Evolutionary conservation across 202 grass and related monocot genomes (phyloP).

Genomic region (Elaeis oleifera): DNA sequence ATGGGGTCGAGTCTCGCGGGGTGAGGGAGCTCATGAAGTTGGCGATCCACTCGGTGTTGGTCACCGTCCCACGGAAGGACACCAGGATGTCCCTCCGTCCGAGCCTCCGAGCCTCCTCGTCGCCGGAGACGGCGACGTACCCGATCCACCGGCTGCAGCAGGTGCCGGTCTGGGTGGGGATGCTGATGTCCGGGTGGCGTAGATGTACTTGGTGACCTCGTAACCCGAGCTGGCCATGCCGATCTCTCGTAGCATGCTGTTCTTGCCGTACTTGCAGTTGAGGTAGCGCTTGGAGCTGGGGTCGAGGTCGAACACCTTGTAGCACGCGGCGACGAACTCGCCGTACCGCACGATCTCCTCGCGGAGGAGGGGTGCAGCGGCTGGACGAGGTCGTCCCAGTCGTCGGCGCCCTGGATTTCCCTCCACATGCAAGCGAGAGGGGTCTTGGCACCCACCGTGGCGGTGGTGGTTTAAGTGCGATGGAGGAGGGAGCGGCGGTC

Average conservation of each 20-base stretch:
- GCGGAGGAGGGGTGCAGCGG: background rate
- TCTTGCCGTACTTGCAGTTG: conserved; percentile 8
- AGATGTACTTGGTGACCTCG: conserved; percentile 5
- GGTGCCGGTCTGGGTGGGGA: background rate
- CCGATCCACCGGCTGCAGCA: conserved; percentile 17
- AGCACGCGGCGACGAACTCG: conserved; percentile 3
- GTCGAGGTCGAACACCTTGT: conserved; percentile 13
- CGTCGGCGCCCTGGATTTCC: no score
- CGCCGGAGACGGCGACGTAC: conserved; percentile 2
- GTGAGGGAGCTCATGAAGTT: conserved; percentile 9
- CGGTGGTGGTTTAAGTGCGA: no score
- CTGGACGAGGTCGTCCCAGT: no score
- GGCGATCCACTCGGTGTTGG: conserved; percentile 8
- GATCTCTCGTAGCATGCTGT: conserved; percentile 4
- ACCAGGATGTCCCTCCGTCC: conserved; percentile 1
- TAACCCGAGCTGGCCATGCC: background rate
- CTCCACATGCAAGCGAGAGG: no score
- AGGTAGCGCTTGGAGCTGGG: background rate
- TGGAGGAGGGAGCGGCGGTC: no score
- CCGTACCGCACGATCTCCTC: conserved; percentile 14
- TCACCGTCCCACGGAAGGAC: conserved; percentile 7
- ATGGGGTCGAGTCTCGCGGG: background rate
- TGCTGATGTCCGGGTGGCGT: background rate
- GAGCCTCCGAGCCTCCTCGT: background rate
- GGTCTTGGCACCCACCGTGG: no score